phyloP scores from a whole-genome alignment of 768 basidiomycete genomes.

The Ramaria rubella region DNA sequence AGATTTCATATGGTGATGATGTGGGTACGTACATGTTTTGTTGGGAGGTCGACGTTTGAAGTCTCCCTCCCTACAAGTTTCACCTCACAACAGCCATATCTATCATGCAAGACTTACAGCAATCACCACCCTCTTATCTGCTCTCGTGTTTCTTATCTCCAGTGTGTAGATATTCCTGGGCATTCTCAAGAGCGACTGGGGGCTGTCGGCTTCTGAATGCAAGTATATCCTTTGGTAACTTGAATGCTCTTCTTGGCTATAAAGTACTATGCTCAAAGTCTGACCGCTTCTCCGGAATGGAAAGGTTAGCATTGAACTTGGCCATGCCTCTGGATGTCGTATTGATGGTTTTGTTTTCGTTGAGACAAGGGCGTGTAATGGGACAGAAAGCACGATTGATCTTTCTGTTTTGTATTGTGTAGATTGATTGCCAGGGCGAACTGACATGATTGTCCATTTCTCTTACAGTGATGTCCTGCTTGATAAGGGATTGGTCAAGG shows the following conservation, averaged over 20 bases:
- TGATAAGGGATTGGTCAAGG: slow-evolving; percentile 56
- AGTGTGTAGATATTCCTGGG: not conserved
- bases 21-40: no score
- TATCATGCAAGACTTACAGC: not conserved
- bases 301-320: slow-evolving; percentile 36
- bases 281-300: slow-evolving; percentile 71
- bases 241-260: slow-evolving; percentile 23
- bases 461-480: slow-evolving; percentile 62
- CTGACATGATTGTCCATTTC: not conserved
- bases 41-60: no score
- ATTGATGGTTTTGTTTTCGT: slow-evolving; percentile 24
- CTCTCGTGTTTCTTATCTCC: not conserved
- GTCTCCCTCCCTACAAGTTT: not conserved
- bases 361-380: slow-evolving; percentile 54
- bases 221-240: slow-evolving; percentile 1
- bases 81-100: not conserved
- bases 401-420: not conserved
- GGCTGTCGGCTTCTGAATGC: not conserved
- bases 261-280: slow-evolving; percentile 33
- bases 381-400: slow-evolving; percentile 29
- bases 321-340: slow-evolving; percentile 22
- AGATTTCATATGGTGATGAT: no score
- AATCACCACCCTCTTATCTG: not conserved
- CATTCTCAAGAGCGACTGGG: not conserved
- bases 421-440: not conserved